Evolutionary conservation across 257 asterid species (phyloP), one percentile per base, ranked within the genome.

Genomic region (Solanum acaule): DNA sequence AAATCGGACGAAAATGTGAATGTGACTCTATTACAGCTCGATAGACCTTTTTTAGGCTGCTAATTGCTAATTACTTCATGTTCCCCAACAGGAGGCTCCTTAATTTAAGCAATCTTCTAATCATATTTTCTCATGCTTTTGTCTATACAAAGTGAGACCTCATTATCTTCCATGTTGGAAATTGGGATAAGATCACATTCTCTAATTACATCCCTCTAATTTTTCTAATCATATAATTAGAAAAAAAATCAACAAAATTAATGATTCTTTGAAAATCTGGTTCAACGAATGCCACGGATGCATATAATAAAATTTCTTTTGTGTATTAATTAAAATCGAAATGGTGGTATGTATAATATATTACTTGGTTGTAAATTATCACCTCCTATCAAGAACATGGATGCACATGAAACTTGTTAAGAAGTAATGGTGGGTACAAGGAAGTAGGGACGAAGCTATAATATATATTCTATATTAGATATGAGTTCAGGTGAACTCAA

Each of bases 81-180:
- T 76, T 76, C 83, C 83, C 83, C 83, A 37, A 76, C 33, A 38
- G 83, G 83, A 76, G 59, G 7, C 33, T 76, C 11, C 59, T 37
- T 76, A 76, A 23, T 76, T 76, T 76, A 76, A 76, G 34, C 83
- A 76, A 76, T 76, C 18, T 37, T 76, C 46, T 73, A 73, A 73
- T 37, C 83, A 76, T 76, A 76, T 76, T 76, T 38, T 75, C 31
- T 37, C 49, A 75, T 35, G 8, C 20, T 33, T 75, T 37, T 76
- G 83, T 76, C 83, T 38, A 38, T 38, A 10, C 22, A 35, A 75
- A 75, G 82, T 9, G 49, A 75, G 46, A 71, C 78, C 40, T 75
- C 18, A 35, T 72, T 86, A 94, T 91, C 89, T 85, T 85, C 87
- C 3, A 18, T 81, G 86, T 81, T 46, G 27, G 68, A 35, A 18